Conservation (phyloP, 2,329 filamentous ascomycete species). For the Alternaria brassicae region DNA sequence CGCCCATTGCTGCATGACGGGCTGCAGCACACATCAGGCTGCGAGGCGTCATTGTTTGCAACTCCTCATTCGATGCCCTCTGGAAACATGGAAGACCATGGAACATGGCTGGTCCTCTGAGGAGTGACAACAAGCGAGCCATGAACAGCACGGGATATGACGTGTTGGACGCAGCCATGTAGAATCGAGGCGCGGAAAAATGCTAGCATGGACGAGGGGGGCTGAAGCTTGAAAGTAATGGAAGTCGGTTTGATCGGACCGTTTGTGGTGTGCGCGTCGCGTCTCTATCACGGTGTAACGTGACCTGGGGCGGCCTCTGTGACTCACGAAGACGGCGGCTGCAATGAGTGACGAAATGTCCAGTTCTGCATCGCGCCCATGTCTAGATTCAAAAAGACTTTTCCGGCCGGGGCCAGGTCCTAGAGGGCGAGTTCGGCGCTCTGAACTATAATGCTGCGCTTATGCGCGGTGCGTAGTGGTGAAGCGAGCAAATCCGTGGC, state of each 20-base stretch:
- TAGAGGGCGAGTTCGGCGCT: background rate
- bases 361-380: background rate
- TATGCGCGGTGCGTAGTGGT: background rate
- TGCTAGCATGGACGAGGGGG: background rate
- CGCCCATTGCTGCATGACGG: constrained; percentile 37
- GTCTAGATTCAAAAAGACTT: constrained; percentile 1
- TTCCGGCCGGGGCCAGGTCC: background rate
- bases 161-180: constrained; percentile 16
- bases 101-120: constrained; percentile 17
- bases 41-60: constrained; percentile 27
- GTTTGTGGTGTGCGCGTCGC: constrained; percentile 9
- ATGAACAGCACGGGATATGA: constrained; percentile 24
- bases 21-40: constrained; percentile 27
- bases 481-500: constrained; percentile 4
- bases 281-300: constrained; percentile 23
- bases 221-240: background rate
- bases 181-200: background rate
- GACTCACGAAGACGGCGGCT: constrained; percentile 16
- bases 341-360: background rate
- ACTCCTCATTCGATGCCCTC: constrained; percentile 26
- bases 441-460: constrained; percentile 4
- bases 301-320: constrained; percentile 9
- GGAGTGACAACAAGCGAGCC: constrained; percentile 13
- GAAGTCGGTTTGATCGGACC: constrained; percentile 1
- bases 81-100: constrained; percentile 22